Conservation (phyloP, 441 rosid genomes). For the Codiaeum variegatum region DNA sequence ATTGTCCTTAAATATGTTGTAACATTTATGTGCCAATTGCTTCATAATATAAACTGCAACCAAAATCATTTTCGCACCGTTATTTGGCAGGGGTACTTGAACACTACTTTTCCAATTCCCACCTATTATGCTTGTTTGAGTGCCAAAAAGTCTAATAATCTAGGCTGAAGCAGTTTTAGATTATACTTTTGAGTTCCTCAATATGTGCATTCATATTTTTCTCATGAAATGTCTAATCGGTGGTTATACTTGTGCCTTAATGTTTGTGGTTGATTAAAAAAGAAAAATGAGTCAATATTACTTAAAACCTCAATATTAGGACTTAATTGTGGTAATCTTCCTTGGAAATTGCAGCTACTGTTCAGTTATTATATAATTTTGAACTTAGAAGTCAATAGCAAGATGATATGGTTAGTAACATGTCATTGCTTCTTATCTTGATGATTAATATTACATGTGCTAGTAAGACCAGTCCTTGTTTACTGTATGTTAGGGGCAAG, state of each 20-base stretch:
- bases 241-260: not conserved
- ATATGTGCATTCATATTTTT: not conserved
- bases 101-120: not conserved
- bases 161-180: not conserved
- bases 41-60: slow-evolving; percentile 40
- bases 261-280: not conserved
- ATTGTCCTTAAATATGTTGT: not conserved
- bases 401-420: not conserved
- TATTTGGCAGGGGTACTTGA: slow-evolving; percentile 83
- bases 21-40: not conserved
- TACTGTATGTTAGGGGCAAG: not conserved
- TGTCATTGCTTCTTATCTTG: not conserved
- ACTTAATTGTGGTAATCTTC: not conserved
- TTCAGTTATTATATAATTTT: not conserved
- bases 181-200: not conserved
- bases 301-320: not conserved
- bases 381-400: not conserved
- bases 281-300: not conserved
- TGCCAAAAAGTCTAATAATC: not conserved
- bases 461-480: slow-evolving; percentile 1
- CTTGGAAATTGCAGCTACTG: not conserved
- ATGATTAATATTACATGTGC: not conserved
- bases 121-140: not conserved
- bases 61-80: slow-evolving; percentile 75
- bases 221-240: not conserved